Base-by-base conservation (phyloP, 1,284 basidiomycete genomes). In the Microbotryum scabiosae region DNA sequence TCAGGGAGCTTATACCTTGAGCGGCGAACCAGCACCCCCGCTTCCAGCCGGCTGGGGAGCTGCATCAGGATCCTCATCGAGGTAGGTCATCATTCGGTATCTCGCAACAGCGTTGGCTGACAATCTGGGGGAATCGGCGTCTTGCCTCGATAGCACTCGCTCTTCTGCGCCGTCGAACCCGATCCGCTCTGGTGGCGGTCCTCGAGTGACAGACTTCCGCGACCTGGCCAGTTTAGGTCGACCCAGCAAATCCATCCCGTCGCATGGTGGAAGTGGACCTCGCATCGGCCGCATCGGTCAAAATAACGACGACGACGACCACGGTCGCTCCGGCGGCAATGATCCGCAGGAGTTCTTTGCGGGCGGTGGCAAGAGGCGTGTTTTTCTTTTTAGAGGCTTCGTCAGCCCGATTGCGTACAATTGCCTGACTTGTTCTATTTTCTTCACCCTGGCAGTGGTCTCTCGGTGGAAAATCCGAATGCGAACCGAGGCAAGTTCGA, bases 391-490 rank as follows among this genome's bases (percentile, higher is more conserved):
- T 16, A 5, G 36, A 41, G 14, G 16, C 36, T 16, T 41, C n/a
- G 36, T 12, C 36, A 41, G 14, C 36, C 10, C 21, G 43, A 8
- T 23, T 23, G 23, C 48, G 57, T 46, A 51, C 41, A 47, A 36
- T 9, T 30, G 30, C 10, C 48, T 16, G 6, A 25, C 47, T 54
- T 23, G 51, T 60, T 56, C 36, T 48, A 46, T 18, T 28, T 28
- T 32, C 20, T 16, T n/a, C 23, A 49, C 18, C 32, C 12, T 2
- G 6, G 12, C 69, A 97, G 92, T 75, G 94, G 92, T 0, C 80
- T 98, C 45, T 88, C 86, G 3, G 83, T 98, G 1, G 84, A 96
- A 76, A 90, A 92, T 72, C 94, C 93, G 4, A 73, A 76, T 55
- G 68, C 8, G 72, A 73, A 54, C 82, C 84, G 65, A 75, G 79